Evolutionary conservation across 768 basidiomycete species (phyloP).

Genomic region (Termitomyces sp.): DNA sequence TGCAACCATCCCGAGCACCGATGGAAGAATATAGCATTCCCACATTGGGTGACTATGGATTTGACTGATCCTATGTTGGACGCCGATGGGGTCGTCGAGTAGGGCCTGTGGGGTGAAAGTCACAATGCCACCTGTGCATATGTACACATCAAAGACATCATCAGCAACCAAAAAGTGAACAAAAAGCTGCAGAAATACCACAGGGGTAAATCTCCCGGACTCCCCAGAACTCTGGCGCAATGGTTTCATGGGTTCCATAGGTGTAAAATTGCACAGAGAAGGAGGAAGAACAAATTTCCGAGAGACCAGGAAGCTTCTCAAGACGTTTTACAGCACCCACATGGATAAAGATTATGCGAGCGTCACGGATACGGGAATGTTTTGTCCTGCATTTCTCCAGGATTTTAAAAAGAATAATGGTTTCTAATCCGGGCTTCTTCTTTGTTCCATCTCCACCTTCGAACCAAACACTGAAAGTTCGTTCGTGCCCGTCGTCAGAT

Average conservation of each 20-base stretch:
- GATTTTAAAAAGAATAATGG: slow-evolving; percentile 38
- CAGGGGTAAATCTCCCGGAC: slow-evolving; percentile 65
- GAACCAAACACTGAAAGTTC: slow-evolving; percentile 52
- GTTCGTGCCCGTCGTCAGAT: slow-evolving; percentile 24
- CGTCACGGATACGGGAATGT: slow-evolving; percentile 35
- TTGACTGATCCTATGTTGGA: slow-evolving; percentile 47
- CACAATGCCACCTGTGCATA: slow-evolving; percentile 59
- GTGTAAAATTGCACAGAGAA: slow-evolving; percentile 59
- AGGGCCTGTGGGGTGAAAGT: slow-evolving; percentile 70
- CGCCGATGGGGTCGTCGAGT: slow-evolving; percentile 47
- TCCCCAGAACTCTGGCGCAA: slow-evolving; percentile 57
- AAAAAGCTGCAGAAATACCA: slow-evolving; percentile 36
- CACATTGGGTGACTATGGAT: slow-evolving; percentile 64
- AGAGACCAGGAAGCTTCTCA: slow-evolving; percentile 47
- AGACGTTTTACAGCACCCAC: slow-evolving; percentile 52
- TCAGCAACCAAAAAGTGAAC: neutral
- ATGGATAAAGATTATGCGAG: slow-evolving; percentile 64
- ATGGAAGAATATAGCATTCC: slow-evolving; percentile 65
- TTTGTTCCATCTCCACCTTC: slow-evolving; percentile 30
- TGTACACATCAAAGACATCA: neutral
- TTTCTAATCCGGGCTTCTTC: slow-evolving; percentile 39
- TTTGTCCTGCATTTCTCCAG: slow-evolving; percentile 44
- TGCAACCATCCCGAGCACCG: slow-evolving; percentile 57
- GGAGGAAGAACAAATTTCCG: slow-evolving; percentile 41
- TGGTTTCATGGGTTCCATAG: slow-evolving; percentile 61